Percentiles rank a stretch among this genome's conserved stretches.
phyloP scores from a whole-genome alignment of 805 yeast species.

The Yamadazyma olivae region DNA sequence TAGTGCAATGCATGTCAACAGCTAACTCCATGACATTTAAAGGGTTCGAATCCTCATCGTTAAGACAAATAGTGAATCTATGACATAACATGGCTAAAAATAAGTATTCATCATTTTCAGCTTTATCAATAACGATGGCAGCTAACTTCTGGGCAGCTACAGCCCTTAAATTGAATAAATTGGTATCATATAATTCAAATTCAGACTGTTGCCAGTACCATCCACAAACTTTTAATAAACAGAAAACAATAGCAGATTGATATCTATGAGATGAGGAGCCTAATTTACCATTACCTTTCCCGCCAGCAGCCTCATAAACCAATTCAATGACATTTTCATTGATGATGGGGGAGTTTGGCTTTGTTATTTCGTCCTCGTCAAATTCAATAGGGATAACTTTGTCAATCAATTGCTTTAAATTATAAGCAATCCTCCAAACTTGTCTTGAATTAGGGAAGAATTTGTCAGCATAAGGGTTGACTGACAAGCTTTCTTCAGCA shows the following conservation, averaged over 20 bases:
- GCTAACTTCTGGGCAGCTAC: slow-evolving; percentile 75
- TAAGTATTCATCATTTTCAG: slow-evolving; percentile 55
- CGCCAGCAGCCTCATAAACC: slow-evolving; percentile 77
- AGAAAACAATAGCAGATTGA: slow-evolving; percentile 65
- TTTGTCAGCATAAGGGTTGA: slow-evolving; percentile 13
- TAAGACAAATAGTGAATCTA: slow-evolving; percentile 62
- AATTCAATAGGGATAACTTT: slow-evolving; percentile 66
- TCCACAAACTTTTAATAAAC: slow-evolving; percentile 67
- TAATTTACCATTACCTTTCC: slow-evolving; percentile 55
- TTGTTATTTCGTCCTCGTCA: slow-evolving; percentile 45
- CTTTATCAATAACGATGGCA: slow-evolving; percentile 61
- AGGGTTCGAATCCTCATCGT: slow-evolving; percentile 61
- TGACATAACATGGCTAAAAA: slow-evolving; percentile 77
- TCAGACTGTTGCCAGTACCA: slow-evolving; percentile 70
- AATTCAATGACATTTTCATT: slow-evolving; percentile 56
- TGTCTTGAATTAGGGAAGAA: slow-evolving; percentile 63
- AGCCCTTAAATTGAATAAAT: slow-evolving; percentile 57
- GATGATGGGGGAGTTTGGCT: slow-evolving; percentile 58
- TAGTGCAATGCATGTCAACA: slow-evolving; percentile 77
- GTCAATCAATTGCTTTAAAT: slow-evolving; percentile 72
- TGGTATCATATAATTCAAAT: slow-evolving; percentile 65
- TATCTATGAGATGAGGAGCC: slow-evolving; percentile 60
- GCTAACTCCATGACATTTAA: slow-evolving; percentile 81
- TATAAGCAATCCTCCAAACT: slow-evolving; percentile 64
- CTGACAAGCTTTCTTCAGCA: slow-evolving; percentile 2